Base-by-base conservation (phyloP, 2,329 filamentous ascomycete genomes). In the Malbranchea zuffiana region DNA sequence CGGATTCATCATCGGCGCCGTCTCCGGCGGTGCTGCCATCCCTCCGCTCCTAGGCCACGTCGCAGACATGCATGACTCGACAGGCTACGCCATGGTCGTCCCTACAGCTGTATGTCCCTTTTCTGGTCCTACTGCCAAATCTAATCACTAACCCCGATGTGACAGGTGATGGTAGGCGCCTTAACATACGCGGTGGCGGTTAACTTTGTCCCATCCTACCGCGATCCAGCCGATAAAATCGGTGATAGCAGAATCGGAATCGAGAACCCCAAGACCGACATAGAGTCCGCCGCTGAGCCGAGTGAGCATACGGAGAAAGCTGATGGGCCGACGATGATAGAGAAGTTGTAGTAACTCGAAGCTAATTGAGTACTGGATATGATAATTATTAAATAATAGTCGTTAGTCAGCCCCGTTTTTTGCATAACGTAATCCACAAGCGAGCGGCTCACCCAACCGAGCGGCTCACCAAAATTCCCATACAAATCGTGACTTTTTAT, bases 1-100 rank as follows among this genome's bases (percentile, higher is more conserved):
- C 2, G 44, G 44, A 2, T 80, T 74, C 55, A 76, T 92, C 45
- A 71, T 85, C 2, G 78, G 67, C 3, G 80, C 78, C 46, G 80
- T 87, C 1, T 67, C 72, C 11, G 82, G 82, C 10, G 82, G 82
- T 40, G 82, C 82, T 2, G 70, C 74, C 20, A 79, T 87, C 5
- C 82, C 82, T 1, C 78, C 82, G 0, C 65, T 87, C 20, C 71
- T 80, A 2, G 82, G 80, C 21, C 72, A 68, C 6, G 79, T 77
- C 1, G 74, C 79, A 4, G 81, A 87, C 51, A 52, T 60, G 38
- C 65, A 71, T n/a, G 71, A 75, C 41, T 60, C 69, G 27, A 80
- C 75, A 2, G 72, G 69, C 0, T 60, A 72, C 25, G 72, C 75
- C 4, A 80, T 84, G 74, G 63, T 75, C 6, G 77, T 85, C 1